phyloP scores from a whole-genome alignment of 805 yeast species.

The Candida adriatica region DNA sequence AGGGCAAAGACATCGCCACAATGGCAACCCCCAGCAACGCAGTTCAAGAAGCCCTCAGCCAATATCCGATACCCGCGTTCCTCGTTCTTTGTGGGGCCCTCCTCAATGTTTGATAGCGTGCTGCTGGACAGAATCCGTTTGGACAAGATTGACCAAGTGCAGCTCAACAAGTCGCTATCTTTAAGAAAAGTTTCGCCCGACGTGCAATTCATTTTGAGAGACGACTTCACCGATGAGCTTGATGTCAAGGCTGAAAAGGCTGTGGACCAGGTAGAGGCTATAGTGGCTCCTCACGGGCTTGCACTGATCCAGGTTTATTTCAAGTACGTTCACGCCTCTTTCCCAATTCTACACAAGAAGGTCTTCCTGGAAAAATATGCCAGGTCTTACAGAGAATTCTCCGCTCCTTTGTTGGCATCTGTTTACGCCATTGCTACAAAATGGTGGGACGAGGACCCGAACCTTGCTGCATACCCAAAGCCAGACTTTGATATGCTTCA shows the following conservation, averaged over 20 bases:
- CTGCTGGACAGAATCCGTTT: slow-evolving; percentile 58
- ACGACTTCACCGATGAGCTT: slow-evolving; percentile 69
- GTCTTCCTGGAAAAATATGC: slow-evolving; percentile 89
- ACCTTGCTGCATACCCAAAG: slow-evolving; percentile 64
- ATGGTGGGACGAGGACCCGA: slow-evolving; percentile 83
- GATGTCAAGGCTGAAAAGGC: slow-evolving; percentile 66
- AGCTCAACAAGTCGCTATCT: slow-evolving; percentile 55
- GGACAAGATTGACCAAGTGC: slow-evolving; percentile 76
- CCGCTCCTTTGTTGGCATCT: slow-evolving; percentile 87
- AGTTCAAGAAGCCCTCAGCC: slow-evolving; percentile 13
- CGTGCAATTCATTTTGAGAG: slow-evolving; percentile 71
- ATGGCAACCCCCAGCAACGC: slow-evolving; percentile 4
- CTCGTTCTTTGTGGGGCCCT: slow-evolving; percentile 81
- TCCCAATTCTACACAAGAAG: slow-evolving; percentile 85
- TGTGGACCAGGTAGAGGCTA: slow-evolving; percentile 75
- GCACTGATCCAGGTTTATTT: slow-evolving; percentile 74
- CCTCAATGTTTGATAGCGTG: slow-evolving; percentile 73
- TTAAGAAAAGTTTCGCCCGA: slow-evolving; percentile 74
- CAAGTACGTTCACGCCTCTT: slow-evolving; percentile 81
- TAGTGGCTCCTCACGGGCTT: slow-evolving; percentile 91
- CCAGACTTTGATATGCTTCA: slow-evolving; percentile 71
- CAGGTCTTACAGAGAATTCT: slow-evolving; percentile 84
- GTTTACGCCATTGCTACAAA: slow-evolving; percentile 84
- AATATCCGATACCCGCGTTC: slow-evolving; percentile 87
- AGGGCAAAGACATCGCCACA: slow-evolving; percentile 5